These are phyloP conservation scores for Trichophyton mentagrophytes DNA, from an alignment of 2,329 filamentous ascomycete species.

Conservation along the genomic window DNA sequence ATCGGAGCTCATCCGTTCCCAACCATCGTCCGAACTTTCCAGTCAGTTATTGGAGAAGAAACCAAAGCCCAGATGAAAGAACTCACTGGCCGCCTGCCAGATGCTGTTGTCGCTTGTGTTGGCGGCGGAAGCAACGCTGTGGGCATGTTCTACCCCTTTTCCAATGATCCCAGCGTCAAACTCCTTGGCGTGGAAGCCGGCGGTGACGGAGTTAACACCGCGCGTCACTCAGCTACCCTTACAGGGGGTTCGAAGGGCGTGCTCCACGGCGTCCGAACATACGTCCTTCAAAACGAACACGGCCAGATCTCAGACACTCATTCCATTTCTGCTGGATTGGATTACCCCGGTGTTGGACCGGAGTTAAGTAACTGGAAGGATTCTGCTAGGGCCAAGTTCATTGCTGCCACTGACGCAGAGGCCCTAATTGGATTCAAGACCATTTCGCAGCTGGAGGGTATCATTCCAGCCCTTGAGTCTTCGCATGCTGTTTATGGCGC, in stretches of 20 bases:
- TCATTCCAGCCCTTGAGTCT: conserved; percentile 90
- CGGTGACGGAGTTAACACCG: conserved; percentile 79
- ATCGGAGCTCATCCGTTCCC: conserved; percentile 98
- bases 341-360: conserved; percentile 93
- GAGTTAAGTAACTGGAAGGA: conserved; percentile 93
- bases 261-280: conserved; percentile 88
- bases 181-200: conserved; percentile 89
- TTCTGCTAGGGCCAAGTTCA: conserved; percentile 67
- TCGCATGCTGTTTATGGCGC: conserved; percentile 86
- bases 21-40: conserved; percentile 93
- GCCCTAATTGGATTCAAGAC: conserved; percentile 79
- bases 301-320: conserved; percentile 93
- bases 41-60: conserved; percentile 89
- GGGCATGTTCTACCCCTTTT: conserved; percentile 97
- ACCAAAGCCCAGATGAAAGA: conserved; percentile 84
- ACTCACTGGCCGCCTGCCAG: conserved; percentile 75
- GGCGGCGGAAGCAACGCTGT: conserved; percentile 89
- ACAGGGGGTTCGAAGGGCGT: conserved; percentile 80
- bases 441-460: conserved; percentile 79
- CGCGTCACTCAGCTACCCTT: conserved; percentile 75
- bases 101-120: conserved; percentile 92
- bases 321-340: conserved; percentile 88
- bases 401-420: conserved; percentile 82
- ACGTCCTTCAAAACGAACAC: conserved; percentile 82
- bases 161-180: conserved; percentile 70